Evolutionary conservation across 495 filamentous ascomycete genomes (phyloP), one percentile per base, ranked within the genome.

Genomic region (Penicillium roqueforti): DNA sequence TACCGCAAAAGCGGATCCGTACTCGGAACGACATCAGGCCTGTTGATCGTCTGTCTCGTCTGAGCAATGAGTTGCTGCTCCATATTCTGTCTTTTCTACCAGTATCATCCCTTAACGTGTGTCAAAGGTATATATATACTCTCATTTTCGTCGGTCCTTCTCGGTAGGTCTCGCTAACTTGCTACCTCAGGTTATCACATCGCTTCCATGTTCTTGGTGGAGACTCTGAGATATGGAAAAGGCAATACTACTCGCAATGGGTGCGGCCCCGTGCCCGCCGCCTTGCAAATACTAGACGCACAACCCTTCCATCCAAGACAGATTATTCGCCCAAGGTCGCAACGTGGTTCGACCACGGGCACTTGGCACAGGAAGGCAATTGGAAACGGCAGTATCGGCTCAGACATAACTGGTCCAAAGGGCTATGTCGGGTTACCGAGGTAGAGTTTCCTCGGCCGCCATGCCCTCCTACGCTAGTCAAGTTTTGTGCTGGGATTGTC

Each of bases 331-430:
- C 87, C 5, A 83, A 81, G 46, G 74, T 83, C 39, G 85, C 89
- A 14, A 85, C 86, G 71, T 96, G 92, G 92, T 79, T 91, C n/a
- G 88, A 89, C 52, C 89, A 84, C 53, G 74, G 80, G 51, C 76
- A 80, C 54, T 68, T 87, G 22, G 75, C 82, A 16, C 70, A 71
- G 39, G 76, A 74, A 26, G 78, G 74, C 31, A 79, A 88, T 68
- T 98, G 93, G 93, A 97, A 97, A 75, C 78, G 80, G 47, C 87
- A 93, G 59, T 98, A 92, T 69, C 91, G 87, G 61, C 77, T 97
- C 31, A 81, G 88, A 47, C 87, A 97, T 63, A 97, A 97, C 67
- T 98, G 93, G 93, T 82, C 85, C 16, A 83, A 80, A 56, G 93
- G 93, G 22, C 84, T 82, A 56, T 96, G 92, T 55, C 83, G 81